A percentile compares a stretch with the other conserved stretches of the same genome.
phyloP scores from a whole-genome alignment of 2,329 filamentous ascomycete genomes.

The Orbilia ellipsospora region DNA sequence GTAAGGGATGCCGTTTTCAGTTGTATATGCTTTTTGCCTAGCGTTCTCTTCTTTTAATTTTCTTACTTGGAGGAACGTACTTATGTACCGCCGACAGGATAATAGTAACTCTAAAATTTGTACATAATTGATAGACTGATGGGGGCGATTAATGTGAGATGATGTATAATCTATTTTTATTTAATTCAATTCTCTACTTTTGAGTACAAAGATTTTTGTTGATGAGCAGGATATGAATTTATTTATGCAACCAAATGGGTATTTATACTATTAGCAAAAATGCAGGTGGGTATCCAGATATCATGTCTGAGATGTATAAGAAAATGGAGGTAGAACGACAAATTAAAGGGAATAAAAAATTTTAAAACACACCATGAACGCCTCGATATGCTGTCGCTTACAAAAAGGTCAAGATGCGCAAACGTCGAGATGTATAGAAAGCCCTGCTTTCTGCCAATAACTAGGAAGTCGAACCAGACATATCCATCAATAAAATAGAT shows the following conservation, averaged over 20 bases:
- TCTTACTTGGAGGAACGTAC: constrained; percentile 5
- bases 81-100: not conserved
- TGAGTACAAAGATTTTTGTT: too few relatives aligned
- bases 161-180: not conserved
- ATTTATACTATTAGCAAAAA: not conserved
- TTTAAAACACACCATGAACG: constrained; percentile 1
- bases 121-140: constrained; percentile 21
- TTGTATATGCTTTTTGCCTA: constrained; percentile 25
- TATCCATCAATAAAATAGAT: too few relatives aligned
- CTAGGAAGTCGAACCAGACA: too few relatives aligned
- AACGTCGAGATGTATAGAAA: not conserved
- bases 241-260: not conserved
- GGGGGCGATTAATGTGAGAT: constrained; percentile 15
- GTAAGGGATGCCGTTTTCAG: constrained; percentile 4
- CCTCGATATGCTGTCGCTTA: not conserved
- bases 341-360: not conserved
- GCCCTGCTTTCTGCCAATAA: too few relatives aligned
- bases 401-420: not conserved
- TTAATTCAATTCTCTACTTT: not conserved
- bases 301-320: too few relatives aligned
- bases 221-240: too few relatives aligned
- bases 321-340: too few relatives aligned
- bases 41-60: constrained; percentile 11
- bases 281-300: not conserved
- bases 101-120: not conserved